Evolutionary conservation across 768 basidiomycete species (phyloP).

Genomic region (Lactarius hengduanensis): DNA sequence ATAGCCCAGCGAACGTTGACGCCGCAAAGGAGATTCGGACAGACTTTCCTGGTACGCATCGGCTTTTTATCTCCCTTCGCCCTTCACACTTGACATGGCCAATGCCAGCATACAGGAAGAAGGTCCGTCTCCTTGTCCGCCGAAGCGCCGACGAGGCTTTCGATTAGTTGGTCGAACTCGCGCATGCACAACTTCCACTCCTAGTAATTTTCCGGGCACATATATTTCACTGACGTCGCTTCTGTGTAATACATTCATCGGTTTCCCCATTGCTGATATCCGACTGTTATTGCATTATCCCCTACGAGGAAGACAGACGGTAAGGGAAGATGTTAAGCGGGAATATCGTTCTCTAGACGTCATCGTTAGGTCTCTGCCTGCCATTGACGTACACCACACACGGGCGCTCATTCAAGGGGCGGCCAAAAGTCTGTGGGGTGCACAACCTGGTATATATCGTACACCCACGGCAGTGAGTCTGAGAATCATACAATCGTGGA

Average conservation of each 20-base stretch:
- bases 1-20: constrained; percentile 95
- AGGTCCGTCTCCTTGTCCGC: constrained; percentile 86
- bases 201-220: constrained; percentile 16
- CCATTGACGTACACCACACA: constrained; percentile 3
- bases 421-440: constrained; percentile 6
- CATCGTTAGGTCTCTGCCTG: background rate
- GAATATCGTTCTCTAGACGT: background rate
- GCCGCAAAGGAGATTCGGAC: constrained; percentile 86
- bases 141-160: constrained; percentile 87
- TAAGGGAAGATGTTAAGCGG: background rate
- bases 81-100: constrained; percentile 28
- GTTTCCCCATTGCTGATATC: constrained; percentile 12
- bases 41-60: constrained; percentile 52
- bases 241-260: constrained; percentile 12
- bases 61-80: background rate
- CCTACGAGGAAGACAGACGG: background rate
- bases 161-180: constrained; percentile 43
- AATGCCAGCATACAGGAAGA: constrained; percentile 84
- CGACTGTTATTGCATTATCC: constrained; percentile 9
- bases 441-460: constrained; percentile 17
- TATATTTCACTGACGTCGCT: constrained; percentile 14
- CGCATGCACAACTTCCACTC: constrained; percentile 5
- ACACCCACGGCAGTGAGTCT: constrained; percentile 20
- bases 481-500: constrained; percentile 22
- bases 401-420: constrained; percentile 4